Percentiles rank a stretch among this genome's conserved stretches.
phyloP scores from a whole-genome alignment of 331 rosid genomes.

The Malus hybrid region DNA sequence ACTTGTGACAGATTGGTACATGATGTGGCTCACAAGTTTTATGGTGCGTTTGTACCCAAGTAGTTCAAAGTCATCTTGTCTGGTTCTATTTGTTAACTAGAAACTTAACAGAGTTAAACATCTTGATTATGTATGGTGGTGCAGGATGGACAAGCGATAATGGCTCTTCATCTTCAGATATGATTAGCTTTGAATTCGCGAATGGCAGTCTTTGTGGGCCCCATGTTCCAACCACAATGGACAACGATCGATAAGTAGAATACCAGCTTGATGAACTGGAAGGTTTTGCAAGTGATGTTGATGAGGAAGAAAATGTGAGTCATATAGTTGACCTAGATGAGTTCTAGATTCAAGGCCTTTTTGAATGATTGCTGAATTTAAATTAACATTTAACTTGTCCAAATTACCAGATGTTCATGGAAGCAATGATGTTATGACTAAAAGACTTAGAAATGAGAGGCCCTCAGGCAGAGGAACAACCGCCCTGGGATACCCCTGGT shows the following conservation, averaged over 20 bases:
- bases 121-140: background rate
- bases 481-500: slow-evolving; percentile 16
- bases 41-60: background rate
- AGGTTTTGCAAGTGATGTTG: slow-evolving; percentile 70
- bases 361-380: background rate
- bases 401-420: slow-evolving; percentile 65
- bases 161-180: slow-evolving; percentile 55
- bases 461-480: slow-evolving; percentile 33
- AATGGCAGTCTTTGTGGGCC: slow-evolving; percentile 66
- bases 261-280: slow-evolving; percentile 72
- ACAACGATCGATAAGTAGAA: slow-evolving; percentile 81
- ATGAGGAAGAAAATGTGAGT: slow-evolving; percentile 81
- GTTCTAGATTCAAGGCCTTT: background rate
- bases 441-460: slow-evolving; percentile 47
- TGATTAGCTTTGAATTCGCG: slow-evolving; percentile 87
- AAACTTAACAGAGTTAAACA: background rate
- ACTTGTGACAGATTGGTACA: background rate
- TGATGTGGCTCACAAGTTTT: background rate
- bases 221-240: slow-evolving; percentile 55
- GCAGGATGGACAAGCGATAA: slow-evolving; percentile 54
- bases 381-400: slow-evolving; percentile 8
- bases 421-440: slow-evolving; percentile 59
- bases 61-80: slow-evolving; percentile 3
- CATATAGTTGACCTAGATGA: background rate
- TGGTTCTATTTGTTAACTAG: background rate